phyloP scores from a whole-genome alignment of 2,329 filamentous ascomycete genomes.

The Neofusicoccum cordaticola region DNA sequence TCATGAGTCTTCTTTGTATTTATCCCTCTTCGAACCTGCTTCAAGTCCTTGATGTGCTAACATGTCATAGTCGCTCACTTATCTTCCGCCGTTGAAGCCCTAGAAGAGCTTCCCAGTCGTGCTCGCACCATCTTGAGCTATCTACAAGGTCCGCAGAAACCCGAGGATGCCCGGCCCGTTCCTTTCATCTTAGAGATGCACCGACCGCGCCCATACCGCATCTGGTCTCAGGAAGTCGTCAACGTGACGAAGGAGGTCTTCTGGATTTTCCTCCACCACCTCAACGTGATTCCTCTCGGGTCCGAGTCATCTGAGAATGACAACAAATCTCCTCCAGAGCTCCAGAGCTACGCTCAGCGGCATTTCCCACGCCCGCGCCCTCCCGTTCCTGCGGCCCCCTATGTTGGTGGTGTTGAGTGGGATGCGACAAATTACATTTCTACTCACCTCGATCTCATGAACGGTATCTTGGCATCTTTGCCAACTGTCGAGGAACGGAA shows the following conservation, averaged over 20 bases:
- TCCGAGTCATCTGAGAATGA: constrained; percentile 19
- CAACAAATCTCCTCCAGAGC: not conserved
- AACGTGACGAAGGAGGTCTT: constrained; percentile 98
- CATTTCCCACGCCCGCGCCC: constrained; percentile 84
- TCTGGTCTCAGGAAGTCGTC: constrained; percentile 90
- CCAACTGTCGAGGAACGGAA: constrained; percentile 71
- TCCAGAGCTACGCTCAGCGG: constrained; percentile 52
- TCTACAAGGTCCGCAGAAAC: constrained; percentile 71
- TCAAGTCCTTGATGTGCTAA: not conserved
- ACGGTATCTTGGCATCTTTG: constrained; percentile 81
- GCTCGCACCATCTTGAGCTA: constrained; percentile 74
- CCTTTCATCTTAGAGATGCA: constrained; percentile 90
- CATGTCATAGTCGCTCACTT: constrained; percentile 69
- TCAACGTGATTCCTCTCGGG: constrained; percentile 77
- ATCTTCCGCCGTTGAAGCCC: constrained; percentile 49
- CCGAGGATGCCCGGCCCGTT: constrained; percentile 72
- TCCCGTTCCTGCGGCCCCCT: constrained; percentile 89
- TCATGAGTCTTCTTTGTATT: constrained; percentile 76
- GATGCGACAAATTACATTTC: constrained; percentile 96
- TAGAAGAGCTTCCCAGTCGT: constrained; percentile 61
- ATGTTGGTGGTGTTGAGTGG: constrained; percentile 97
- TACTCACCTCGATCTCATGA: constrained; percentile 87
- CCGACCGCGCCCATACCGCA: constrained; percentile 78
- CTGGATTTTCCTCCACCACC: constrained; percentile 95
- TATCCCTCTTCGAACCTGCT: not conserved